Base-by-base conservation (phyloP, 352 stramenopile species). In the Phytophthora lateralis region DNA sequence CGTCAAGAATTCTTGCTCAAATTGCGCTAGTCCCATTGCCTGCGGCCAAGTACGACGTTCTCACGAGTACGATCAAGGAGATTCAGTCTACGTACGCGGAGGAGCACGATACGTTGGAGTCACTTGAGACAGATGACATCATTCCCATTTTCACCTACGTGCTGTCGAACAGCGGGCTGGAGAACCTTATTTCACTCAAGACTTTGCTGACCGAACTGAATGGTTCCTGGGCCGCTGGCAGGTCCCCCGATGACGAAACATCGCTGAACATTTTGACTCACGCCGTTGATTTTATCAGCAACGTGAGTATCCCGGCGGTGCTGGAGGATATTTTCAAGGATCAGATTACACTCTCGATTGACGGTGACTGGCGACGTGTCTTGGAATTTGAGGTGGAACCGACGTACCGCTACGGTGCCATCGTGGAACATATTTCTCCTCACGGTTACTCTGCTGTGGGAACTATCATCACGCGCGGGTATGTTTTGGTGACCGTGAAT, bases 281-380 rank as follows among this genome's bases (percentile, higher is more conserved):
- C 45, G 83, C 87, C 2, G 76, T 96, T 21, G 85, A 96, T 20
- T 92, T 93, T 44, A 90, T 96, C 61, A 78, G 80, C 45, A 91
- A 90, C 34, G 85, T 96, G 35, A 94, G 74, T 45, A 96, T 96
- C 46, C 88, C 88, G 8, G 88, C 85, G 4, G 85, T 95, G 4
- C 53, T 96, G 29, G 88, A 96, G 69, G 88, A 96, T 55, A 96
- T 96, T 32, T 95, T 96, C 75, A 93, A 90, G 57, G 88, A 96
- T 50, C 88, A 95, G 57, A 90, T 95, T 54, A 92, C 84, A n/a
- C 71, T 96, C 4, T 90, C 88, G 12, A 93, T 96, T 57, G 88
- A 96, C 43, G 84, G 84, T 3, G 86, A 95, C 38, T 96, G 88
- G 88, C 74, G 78, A 2, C 78, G 80, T 39, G 80, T 92, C 2